These are phyloP conservation scores for Phytophthora pini DNA, from an alignment of 352 stramenopile genomes.

Conservation along the genomic window DNA sequence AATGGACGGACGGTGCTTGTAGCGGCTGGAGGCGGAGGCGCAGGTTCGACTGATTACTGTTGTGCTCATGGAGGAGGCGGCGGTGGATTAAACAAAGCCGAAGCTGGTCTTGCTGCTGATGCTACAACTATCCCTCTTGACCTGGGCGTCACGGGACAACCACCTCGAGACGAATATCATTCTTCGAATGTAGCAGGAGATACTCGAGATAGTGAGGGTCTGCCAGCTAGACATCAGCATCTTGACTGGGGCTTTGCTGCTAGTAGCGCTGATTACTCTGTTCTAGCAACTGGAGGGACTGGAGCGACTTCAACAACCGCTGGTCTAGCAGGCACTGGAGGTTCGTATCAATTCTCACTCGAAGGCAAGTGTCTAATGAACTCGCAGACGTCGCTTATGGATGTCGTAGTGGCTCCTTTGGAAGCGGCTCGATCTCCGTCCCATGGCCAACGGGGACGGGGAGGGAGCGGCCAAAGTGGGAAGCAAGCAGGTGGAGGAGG, in stretches of 20 bases:
- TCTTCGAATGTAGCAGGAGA: conserved; percentile 61
- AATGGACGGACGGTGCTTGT: conserved; percentile 61
- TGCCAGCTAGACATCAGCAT: conserved; percentile 53
- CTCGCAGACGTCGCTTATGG: conserved; percentile 35
- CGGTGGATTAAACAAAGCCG: conserved; percentile 48
- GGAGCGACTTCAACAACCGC: conserved; percentile 37
- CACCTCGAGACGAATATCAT: conserved; percentile 62
- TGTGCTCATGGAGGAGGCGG: conserved; percentile 78
- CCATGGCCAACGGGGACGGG: conserved; percentile 38
- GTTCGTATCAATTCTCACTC: conserved; percentile 55
- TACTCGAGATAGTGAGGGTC: conserved; percentile 47
- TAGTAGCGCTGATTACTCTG: conserved; percentile 51
- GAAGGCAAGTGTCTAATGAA: conserved; percentile 50
- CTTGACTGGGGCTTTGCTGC: conserved; percentile 64
- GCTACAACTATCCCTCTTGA: conserved; percentile 50
- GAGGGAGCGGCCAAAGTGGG: conserved; percentile 76
- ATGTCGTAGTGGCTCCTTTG: conserved; percentile 34
- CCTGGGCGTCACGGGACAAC: conserved; percentile 27
- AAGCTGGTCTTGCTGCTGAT: conserved; percentile 49
- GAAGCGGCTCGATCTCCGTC: conserved; percentile 43
- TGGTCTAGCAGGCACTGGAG: conserved; percentile 46
- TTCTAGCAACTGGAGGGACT: conserved; percentile 56
- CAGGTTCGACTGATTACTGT: conserved; percentile 76
- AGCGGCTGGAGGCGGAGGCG: conserved; percentile 74
- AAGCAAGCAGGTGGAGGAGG: conserved; percentile 82